phyloP scores from a whole-genome alignment of 169 alveolate species.

The Condylostoma magnum region DNA sequence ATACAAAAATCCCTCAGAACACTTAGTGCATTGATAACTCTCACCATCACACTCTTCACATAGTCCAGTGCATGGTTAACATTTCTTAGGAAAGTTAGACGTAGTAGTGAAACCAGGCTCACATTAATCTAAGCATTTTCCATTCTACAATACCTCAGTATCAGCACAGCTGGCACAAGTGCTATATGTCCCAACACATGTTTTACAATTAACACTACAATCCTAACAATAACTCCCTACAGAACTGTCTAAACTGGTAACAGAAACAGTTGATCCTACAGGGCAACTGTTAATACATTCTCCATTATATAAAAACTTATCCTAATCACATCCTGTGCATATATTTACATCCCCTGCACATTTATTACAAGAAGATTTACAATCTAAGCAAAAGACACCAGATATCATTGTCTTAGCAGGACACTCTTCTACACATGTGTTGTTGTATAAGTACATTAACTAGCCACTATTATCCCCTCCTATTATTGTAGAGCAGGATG shows the following conservation, averaged over 20 bases:
- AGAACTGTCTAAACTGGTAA: too few species aligned
- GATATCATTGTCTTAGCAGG: background rate
- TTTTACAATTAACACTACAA: too few species aligned
- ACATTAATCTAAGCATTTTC: too few species aligned
- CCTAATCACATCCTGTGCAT: background rate
- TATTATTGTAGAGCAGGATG: too few species aligned
- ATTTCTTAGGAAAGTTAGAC: too few species aligned
- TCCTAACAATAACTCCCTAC: too few species aligned
- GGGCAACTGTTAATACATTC: background rate
- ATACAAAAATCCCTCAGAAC: background rate
- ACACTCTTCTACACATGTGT: background rate
- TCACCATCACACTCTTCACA: background rate
- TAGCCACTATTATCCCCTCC: conserved; percentile 1
- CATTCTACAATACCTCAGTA: background rate
- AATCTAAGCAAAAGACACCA: background rate
- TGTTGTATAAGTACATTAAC: background rate
- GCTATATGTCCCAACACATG: background rate
- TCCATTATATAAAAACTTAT: background rate
- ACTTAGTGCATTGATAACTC: background rate
- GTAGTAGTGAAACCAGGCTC: too few species aligned
- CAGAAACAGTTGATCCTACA: too few species aligned
- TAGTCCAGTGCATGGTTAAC: too few species aligned
- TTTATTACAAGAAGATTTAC: background rate
- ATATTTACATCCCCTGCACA: background rate
- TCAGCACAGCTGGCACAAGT: conserved; percentile 15